phyloP scores from a whole-genome alignment of 73 alveolate genomes.

The Paramecium pentaurelia region DNA sequence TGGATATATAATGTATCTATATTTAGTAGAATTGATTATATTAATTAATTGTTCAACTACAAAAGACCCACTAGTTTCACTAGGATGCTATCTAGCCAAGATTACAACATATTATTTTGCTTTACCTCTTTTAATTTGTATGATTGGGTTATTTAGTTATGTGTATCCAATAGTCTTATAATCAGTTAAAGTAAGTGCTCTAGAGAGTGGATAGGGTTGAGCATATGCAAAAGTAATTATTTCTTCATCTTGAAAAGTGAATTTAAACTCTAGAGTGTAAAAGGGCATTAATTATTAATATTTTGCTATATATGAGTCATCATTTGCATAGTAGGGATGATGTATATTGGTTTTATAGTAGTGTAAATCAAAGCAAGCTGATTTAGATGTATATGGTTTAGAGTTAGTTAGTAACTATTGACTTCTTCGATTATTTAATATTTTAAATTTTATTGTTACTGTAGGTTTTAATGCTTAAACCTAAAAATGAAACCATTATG shows the following conservation, averaged over 20 bases:
- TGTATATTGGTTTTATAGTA: constrained; percentile 19
- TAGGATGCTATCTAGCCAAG: constrained; percentile 1
- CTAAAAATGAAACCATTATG: constrained; percentile 56
- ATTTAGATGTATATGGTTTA: background rate
- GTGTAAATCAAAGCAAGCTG: background rate
- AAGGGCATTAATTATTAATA: background rate
- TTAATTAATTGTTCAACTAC: background rate
- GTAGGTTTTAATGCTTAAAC: constrained; percentile 1
- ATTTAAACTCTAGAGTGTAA: background rate
- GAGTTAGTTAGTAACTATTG: background rate
- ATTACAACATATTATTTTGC: background rate
- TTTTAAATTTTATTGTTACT: background rate
- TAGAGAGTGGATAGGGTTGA: background rate
- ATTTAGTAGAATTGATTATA: background rate
- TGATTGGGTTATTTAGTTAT: background rate
- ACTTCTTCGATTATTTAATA: background rate
- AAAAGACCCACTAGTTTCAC: constrained; percentile 17
- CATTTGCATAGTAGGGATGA: constrained; percentile 13
- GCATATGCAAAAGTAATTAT: background rate
- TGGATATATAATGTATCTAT: background rate
- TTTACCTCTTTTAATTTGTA: background rate
- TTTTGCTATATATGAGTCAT: background rate
- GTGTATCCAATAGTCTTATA: background rate
- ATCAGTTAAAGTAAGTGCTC: background rate
- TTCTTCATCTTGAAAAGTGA: background rate